Evolutionary conservation across 768 basidiomycete species (phyloP), one percentile per base, ranked within the genome.

Genomic region (Tephrocybe sp.): DNA sequence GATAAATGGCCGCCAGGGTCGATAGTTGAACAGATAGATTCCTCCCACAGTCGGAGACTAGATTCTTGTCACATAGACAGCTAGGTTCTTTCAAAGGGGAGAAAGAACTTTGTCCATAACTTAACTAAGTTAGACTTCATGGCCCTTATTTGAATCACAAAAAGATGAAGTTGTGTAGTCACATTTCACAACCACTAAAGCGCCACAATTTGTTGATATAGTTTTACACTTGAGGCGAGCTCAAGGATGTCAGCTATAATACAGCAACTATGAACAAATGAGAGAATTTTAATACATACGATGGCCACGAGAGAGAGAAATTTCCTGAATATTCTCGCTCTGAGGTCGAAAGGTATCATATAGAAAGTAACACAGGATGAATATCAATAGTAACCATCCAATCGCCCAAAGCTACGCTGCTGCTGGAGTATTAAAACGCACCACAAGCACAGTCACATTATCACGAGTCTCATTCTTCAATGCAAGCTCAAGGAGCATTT

Each of bases 361-460:
- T 12, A 18, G 11, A 24, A 48, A 20, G 15, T 7, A 20, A 45
- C 12, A n/a, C 18, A 38, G 5, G n/a, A 30, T 18, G 36, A 15
- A 37, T 18, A 18, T 4, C 3, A 20, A 12, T 17, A 12, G 38
- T 20, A 43, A 15, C 3, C 12, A 45, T 28, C 3, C 4, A 37
- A 39, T 32, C 20, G 14, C 33, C n/a, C 23, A 9, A 45, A 24
- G 23, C 38, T 49, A 54, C 32, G 36, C 53, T 30, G 33, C 44
- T 33, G 21, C 24, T 5, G 40, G 12, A 24, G 15, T 10, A 12
- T 48, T 51, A 33, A 58, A 51, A 21, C 56, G 52, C 45, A 58
- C 56, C n/a, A 58, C 56, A 39, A 58, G 41, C 30, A 54, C 45
- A 51, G 56, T 58, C 3, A 58, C 50, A 51, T 58, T 58, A 42